Evolutionary conservation across 306 rosid genomes (phyloP).

Genomic region (Prunus mume): DNA sequence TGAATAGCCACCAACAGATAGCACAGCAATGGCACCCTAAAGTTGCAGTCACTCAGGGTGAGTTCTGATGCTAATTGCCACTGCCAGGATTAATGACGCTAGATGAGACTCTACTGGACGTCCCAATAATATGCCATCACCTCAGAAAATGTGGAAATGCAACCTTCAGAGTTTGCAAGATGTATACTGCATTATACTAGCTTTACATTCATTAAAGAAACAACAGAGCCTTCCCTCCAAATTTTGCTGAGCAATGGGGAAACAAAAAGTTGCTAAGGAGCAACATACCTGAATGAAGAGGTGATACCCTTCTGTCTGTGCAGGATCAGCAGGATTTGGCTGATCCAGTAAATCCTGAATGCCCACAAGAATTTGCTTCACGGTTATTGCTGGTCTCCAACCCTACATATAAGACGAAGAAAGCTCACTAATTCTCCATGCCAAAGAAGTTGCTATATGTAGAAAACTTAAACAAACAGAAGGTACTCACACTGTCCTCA

Average conservation of each 20-base stretch:
- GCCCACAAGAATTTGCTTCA: slow-evolving; percentile 93
- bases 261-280: background rate
- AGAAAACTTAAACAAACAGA: background rate
- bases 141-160: background rate
- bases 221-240: background rate
- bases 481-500: slow-evolving; percentile 82
- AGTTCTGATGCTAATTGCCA: slow-evolving; percentile 2
- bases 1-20: slow-evolving; percentile 3
- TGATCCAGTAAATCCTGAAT: slow-evolving; percentile 92
- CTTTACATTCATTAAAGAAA: slow-evolving; percentile 2
- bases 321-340: slow-evolving; percentile 97
- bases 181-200: slow-evolving; percentile 1
- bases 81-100: background rate
- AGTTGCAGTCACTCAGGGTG: background rate
- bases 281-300: slow-evolving; percentile 84
- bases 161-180: background rate
- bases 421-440: background rate
- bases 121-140: background rate
- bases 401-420: slow-evolving; percentile 46
- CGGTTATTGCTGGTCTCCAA: slow-evolving; percentile 99
- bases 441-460: background rate
- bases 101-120: background rate
- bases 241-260: background rate
- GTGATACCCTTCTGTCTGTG: slow-evolving; percentile 98
- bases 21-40: background rate